phyloP scores from a whole-genome alignment of 106 monocot species.

The Apostasia shenzhenica region DNA sequence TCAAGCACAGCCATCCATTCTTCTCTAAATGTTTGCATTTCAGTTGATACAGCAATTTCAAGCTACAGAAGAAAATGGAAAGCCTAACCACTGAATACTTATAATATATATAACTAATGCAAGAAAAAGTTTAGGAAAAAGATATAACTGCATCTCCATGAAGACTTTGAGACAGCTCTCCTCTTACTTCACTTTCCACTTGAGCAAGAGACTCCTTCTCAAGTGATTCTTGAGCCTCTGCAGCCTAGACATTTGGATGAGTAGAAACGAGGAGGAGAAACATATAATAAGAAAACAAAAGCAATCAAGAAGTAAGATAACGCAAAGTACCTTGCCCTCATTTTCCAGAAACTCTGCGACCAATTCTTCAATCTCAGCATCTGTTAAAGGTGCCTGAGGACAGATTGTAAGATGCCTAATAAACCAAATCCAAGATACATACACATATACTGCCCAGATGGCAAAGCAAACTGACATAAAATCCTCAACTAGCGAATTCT shows the following conservation, averaged over 20 bases:
- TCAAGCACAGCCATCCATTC: conserved; percentile 77
- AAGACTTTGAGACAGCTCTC: conserved; percentile 63
- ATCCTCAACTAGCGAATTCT: too few species aligned
- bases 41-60: conserved; percentile 59
- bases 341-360: conserved; percentile 76
- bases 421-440: not conserved
- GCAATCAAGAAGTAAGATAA: conserved; percentile 1
- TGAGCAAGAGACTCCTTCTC: conserved; percentile 74
- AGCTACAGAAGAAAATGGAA: conserved; percentile 37
- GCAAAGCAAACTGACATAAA: too few species aligned
- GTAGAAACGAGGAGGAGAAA: conserved; percentile 13
- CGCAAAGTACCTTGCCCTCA: conserved; percentile 77
- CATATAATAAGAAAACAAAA: not conserved
- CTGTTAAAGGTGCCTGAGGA: conserved; percentile 60
- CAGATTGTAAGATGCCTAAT: not conserved
- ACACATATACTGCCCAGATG: not conserved
- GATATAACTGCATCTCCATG: conserved; percentile 67
- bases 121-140: conserved; percentile 8
- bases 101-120: not conserved
- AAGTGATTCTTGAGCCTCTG: conserved; percentile 94
- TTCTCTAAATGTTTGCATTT: conserved; percentile 67
- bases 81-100: conserved; percentile 1
- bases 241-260: conserved; percentile 57
- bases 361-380: conserved; percentile 79
- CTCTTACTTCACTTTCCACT: conserved; percentile 82